Evolutionary conservation across 371 early-diverging fungal genomes (phyloP).

Genomic region (Pancytospora philotis): DNA sequence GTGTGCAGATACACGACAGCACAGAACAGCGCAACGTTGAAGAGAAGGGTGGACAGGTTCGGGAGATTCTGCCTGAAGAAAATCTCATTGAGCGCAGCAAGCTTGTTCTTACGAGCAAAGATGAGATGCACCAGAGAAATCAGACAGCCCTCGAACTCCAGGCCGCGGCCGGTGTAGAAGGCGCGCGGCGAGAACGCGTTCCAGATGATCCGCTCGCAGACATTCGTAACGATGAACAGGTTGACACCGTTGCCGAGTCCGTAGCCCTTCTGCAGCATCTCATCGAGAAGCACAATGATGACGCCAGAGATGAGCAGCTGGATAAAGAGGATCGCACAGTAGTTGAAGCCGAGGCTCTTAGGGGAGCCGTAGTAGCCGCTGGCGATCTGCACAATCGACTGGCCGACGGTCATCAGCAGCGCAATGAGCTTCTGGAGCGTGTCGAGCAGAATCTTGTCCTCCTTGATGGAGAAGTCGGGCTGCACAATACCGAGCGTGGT

Average conservation of each 20-base stretch:
- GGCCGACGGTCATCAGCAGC: slow-evolving; percentile 82
- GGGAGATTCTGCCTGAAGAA: slow-evolving; percentile 88
- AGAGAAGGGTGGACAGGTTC: slow-evolving; percentile 79
- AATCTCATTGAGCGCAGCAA: slow-evolving; percentile 88
- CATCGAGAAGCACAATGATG: slow-evolving; percentile 91
- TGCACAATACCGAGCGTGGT: slow-evolving; percentile 86
- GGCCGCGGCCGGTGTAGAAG: slow-evolving; percentile 84
- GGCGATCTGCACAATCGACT: slow-evolving; percentile 87
- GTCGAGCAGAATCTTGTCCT: slow-evolving; percentile 89
- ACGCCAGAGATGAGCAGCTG: slow-evolving; percentile 90
- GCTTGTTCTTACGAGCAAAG: slow-evolving; percentile 84
- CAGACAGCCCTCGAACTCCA: slow-evolving; percentile 95
- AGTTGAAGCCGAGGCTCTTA: slow-evolving; percentile 76
- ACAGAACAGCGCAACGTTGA: slow-evolving; percentile 77
- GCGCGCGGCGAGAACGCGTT: slow-evolving; percentile 89
- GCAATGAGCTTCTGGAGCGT: slow-evolving; percentile 77
- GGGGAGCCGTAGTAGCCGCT: slow-evolving; percentile 93
- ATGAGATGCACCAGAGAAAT: slow-evolving; percentile 84
- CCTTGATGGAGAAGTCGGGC: slow-evolving; percentile 89
- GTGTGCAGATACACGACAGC: slow-evolving; percentile 95
- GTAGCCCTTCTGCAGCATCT: slow-evolving; percentile 99
- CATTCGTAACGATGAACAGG: slow-evolving; percentile 96
- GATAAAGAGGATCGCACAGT: slow-evolving; percentile 76
- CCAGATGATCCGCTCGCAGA: slow-evolving; percentile 98
- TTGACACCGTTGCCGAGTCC: slow-evolving; percentile 98